Conservation (phyloP, 192 early-diverging fungal genomes). For the Backusella parvicylindrica region DNA sequence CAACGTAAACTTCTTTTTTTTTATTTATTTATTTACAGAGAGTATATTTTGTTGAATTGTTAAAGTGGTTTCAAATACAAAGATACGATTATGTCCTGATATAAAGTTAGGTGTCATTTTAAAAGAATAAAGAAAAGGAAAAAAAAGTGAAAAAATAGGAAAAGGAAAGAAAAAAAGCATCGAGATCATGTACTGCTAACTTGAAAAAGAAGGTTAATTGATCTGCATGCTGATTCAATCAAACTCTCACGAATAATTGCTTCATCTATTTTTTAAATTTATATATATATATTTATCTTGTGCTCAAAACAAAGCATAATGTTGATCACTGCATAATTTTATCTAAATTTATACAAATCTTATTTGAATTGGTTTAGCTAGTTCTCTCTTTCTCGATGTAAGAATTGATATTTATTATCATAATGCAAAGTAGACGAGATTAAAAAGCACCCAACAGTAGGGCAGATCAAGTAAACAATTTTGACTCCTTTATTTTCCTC, state of each 20-base stretch:
- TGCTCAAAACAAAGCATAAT: not conserved
- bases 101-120: not conserved
- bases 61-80: conserved; percentile 24
- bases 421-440: conserved; percentile 3
- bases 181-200: not conserved
- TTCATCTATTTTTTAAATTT: not conserved
- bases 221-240: not conserved
- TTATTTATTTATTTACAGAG: not conserved
- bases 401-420: not conserved
- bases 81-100: not conserved
- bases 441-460: not conserved
- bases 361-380: not conserved
- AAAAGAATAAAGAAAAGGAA: not conserved
- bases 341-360: not conserved
- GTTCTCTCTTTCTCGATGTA: not conserved
- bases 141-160: not conserved
- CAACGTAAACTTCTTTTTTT: not conserved
- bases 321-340: not conserved
- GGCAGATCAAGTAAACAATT: not conserved
- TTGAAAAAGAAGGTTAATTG: not conserved
- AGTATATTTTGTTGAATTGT: not conserved
- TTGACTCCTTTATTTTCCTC: not conserved
- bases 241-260: not conserved
- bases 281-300: not conserved
- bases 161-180: not conserved